A percentile compares a stretch with the other conserved stretches of the same genome.
Evolutionary conservation across 306 rosid genomes (phyloP).

Genomic region (Pueraria montana): DNA sequence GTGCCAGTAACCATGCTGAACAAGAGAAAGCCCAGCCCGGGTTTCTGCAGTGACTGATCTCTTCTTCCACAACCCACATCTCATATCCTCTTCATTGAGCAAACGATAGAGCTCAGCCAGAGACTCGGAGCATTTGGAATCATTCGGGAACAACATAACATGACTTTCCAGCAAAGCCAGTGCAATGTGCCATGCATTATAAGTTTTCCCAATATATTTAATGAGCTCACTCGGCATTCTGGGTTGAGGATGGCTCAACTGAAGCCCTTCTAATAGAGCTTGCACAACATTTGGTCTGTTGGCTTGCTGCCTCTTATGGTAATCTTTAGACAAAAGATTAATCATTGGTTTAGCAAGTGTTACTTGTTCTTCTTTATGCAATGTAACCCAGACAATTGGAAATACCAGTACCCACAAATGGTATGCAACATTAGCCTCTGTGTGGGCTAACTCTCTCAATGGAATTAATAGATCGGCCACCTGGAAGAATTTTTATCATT

Average conservation of each 20-base stretch:
- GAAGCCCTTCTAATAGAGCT: constrained; percentile 99
- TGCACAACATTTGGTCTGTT: constrained; percentile 97
- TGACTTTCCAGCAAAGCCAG: constrained; percentile 97
- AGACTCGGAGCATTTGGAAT: constrained; percentile 93
- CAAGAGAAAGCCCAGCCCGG: constrained; percentile 96
- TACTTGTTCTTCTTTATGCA: constrained; percentile 95
- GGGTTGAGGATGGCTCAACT: constrained; percentile 99
- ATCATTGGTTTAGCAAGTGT: constrained; percentile 97
- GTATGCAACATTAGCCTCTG: constrained; percentile 97
- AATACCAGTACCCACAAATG: constrained; percentile 99
- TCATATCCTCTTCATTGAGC: constrained; percentile 99
- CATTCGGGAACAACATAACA: constrained; percentile 87
- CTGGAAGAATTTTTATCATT: constrained; percentile 54
- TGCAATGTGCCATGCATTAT: constrained; percentile 99
- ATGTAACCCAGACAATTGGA: constrained; percentile 98
- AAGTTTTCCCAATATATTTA: constrained; percentile 95
- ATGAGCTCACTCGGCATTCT: constrained; percentile 99
- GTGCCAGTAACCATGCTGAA: constrained; percentile 99
- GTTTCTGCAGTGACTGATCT: constrained; percentile 92
- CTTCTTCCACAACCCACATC: constrained; percentile 98
- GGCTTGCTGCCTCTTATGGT: constrained; percentile 95
- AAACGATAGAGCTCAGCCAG: constrained; percentile 96
- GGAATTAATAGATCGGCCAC: constrained; percentile 94
- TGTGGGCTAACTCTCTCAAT: constrained; percentile 94
- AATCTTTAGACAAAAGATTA: constrained; percentile 90